Conservation (phyloP, 352 stramenopile species). For the Pythium coloratum region DNA sequence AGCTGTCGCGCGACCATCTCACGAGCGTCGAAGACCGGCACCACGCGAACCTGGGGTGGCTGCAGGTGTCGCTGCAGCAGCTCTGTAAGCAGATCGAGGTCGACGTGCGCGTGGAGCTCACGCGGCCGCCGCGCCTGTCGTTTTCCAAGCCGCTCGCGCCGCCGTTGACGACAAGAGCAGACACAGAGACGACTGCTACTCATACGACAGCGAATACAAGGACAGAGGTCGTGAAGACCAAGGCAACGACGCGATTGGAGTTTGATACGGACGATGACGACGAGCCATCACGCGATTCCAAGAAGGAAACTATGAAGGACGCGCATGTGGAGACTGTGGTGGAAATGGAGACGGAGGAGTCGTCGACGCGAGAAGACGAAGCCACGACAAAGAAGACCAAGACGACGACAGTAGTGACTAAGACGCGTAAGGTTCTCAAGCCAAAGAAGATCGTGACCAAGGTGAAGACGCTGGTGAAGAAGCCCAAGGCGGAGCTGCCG, state of each 20-base stretch:
- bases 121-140: constrained; percentile 24
- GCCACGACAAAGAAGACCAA: not conserved
- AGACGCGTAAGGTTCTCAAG: constrained; percentile 38
- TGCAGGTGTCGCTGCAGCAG: constrained; percentile 51
- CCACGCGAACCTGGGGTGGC: constrained; percentile 42
- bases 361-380: not conserved
- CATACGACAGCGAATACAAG: constrained; percentile 14
- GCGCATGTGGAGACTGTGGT: constrained; percentile 5
- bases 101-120: constrained; percentile 42
- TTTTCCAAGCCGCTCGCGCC: constrained; percentile 23
- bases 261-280: constrained; percentile 19
- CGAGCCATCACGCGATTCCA: constrained; percentile 12
- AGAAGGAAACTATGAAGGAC: constrained; percentile 11
- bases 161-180: not conserved
- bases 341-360: constrained; percentile 6
- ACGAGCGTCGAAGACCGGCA: constrained; percentile 45
- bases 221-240: constrained; percentile 17
- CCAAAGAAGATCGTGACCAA: constrained; percentile 33
- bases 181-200: not conserved
- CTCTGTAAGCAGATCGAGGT: constrained; percentile 55
- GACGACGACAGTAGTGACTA: constrained; percentile 32
- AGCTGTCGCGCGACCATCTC: constrained; percentile 56
- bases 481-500: constrained; percentile 27
- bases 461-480: constrained; percentile 23
- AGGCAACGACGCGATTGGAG: constrained; percentile 12